Conservation (phyloP, 2,329 filamentous ascomycete species). For the Domatiomyces catenatus region DNA sequence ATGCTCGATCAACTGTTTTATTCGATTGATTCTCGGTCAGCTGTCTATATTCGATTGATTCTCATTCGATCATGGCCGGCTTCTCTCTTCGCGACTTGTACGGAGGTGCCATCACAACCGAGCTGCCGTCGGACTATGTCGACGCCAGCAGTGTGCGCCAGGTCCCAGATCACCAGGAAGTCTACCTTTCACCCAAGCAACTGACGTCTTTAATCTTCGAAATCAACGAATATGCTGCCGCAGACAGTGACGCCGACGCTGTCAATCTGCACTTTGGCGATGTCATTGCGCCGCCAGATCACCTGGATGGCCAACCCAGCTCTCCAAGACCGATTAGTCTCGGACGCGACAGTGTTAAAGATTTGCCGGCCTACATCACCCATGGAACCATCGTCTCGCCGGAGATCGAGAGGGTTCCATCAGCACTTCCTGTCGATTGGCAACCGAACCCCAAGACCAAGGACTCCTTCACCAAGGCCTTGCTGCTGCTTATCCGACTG, state of each 20-base stretch:
- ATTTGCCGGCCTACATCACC: conserved; percentile 11
- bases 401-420: conserved; percentile 4
- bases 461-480: conserved; percentile 44
- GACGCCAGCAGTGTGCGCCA: conserved; percentile 18
- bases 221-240: conserved; percentile 62
- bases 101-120: conserved; percentile 15
- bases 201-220: conserved; percentile 83
- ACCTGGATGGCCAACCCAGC: conserved; percentile 5
- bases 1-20: too few species aligned
- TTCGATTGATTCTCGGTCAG: too few species aligned
- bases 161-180: conserved; percentile 60
- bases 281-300: conserved; percentile 24
- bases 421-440: conserved; percentile 4
- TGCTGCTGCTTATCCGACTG: conserved; percentile 63
- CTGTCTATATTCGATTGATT: too few species aligned
- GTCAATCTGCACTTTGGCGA: conserved; percentile 35
- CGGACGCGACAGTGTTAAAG: conserved; percentile 5
- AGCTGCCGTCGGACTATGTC: conserved; percentile 13
- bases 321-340: conserved; percentile 2
- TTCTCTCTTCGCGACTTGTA: conserved; percentile 10
- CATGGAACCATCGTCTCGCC: conserved; percentile 9
- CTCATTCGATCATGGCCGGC: background rate
- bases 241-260: conserved; percentile 5
- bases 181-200: conserved; percentile 70
- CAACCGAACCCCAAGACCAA: conserved; percentile 16